Percentiles rank a stretch among this genome's conserved stretches.
Conservation (phyloP, 1,284 basidiomycete genomes). For the Trametes hirsuta region DNA sequence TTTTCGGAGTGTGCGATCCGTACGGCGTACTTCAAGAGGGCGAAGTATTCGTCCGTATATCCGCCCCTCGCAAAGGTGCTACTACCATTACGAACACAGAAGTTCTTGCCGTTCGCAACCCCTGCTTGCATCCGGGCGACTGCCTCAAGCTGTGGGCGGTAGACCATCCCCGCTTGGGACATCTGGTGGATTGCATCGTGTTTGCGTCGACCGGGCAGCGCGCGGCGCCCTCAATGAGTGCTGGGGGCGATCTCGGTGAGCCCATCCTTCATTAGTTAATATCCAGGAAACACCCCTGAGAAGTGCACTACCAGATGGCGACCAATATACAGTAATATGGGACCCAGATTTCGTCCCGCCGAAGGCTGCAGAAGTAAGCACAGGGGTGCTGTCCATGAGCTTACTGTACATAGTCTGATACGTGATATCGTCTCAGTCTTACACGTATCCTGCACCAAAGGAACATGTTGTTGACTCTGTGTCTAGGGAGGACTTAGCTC, state of each 20-base stretch:
- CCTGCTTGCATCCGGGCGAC: conserved; percentile 70
- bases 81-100: conserved; percentile 60
- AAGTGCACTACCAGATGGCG: conserved; percentile 42
- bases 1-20: conserved; percentile 70
- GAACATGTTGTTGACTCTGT: conserved; percentile 50
- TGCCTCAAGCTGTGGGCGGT: conserved; percentile 65
- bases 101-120: conserved; percentile 66
- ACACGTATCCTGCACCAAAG: conserved; percentile 65
- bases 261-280: not conserved
- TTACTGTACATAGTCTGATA: not conserved
- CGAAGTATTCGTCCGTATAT: conserved; percentile 63
- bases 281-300: not conserved
- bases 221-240: conserved; percentile 69
- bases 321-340: conserved; percentile 70
- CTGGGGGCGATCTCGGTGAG: conserved; percentile 63
- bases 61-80: conserved; percentile 50
- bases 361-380: conserved; percentile 50
- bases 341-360: conserved; percentile 63
- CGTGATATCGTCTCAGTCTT: conserved; percentile 45
- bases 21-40: conserved; percentile 63
- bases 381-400: not conserved
- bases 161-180: conserved; percentile 48
- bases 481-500: conserved; percentile 56
- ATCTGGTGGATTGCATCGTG: conserved; percentile 67
- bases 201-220: conserved; percentile 63